Base-by-base conservation (phyloP, 768 basidiomycete species). In the Inosperma sp. region DNA sequence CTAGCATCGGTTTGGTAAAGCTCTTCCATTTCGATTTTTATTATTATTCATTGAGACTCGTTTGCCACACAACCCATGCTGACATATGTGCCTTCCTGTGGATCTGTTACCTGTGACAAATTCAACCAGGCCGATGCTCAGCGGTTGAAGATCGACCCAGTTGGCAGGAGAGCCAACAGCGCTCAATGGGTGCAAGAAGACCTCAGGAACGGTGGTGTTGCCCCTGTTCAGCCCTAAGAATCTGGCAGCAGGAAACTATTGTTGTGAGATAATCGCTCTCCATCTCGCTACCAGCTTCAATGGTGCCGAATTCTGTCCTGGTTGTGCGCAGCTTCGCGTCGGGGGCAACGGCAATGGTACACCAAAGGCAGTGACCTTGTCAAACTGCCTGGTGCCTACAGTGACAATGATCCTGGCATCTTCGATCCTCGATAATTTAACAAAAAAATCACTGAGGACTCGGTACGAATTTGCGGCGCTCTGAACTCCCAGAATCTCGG, bases 281-380 rank as follows among this genome's bases (percentile, higher is more conserved):
- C 88, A 90, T 59, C 74, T 82, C 39, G 87, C 76, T 5, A 72
- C 61, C n/a, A 56, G 59, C 2, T 8, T 60, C 14, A 81, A 82
- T 5, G 85, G 84, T 16, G 88, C 86, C 1, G 88, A 92, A 67
- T 91, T 89, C 67, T 92, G 91, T 63, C 82, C 85, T 0, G 78
- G 79, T 22, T 92, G 88, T 64, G 72, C 77, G 3, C 77, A 83
- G 65, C 62, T 86, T 54, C 68, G 62, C 31, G 64, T 90, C 30
- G 67, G 73, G 2, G 86, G 87, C 9, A 74, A 68, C 44, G 74
- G 74, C 37, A 74, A 72, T 1, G 82, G 78, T 12, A 62, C 54
- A 2, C 82, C 84, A 59, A 62, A 0, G 19, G 65, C 4, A 66
- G 60, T 52, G 78, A 83, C 42, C 79, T 81, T 27, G 86, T 86